Conservation (phyloP, 768 basidiomycete species). For the Paxillus involutus region DNA sequence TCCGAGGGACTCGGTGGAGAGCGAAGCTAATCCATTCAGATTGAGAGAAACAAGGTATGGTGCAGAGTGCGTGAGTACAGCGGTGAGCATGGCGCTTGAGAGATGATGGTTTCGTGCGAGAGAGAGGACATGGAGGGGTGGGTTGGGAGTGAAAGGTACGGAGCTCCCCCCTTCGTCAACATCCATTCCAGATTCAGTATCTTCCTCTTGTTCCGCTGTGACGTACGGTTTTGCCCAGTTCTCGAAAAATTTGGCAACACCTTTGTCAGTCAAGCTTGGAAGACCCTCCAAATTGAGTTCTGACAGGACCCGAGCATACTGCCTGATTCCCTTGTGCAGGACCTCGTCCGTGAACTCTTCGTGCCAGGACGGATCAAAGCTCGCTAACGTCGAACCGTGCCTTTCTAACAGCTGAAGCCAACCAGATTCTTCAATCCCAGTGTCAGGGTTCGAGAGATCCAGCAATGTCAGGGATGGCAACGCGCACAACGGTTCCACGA, state of each 20-base stretch:
- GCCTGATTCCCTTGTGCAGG: conserved; percentile 58
- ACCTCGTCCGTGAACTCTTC: conserved; percentile 56
- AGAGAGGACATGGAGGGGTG: conserved; percentile 53
- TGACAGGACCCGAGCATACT: conserved; percentile 45
- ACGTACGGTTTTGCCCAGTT: conserved; percentile 40
- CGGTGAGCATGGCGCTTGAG: conserved; percentile 50
- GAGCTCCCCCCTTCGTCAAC: conserved; percentile 5
- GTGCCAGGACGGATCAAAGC: conserved; percentile 75
- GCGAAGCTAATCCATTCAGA: conserved; percentile 77
- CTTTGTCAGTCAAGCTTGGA: conserved; percentile 65
- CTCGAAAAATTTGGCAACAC: conserved; percentile 68
- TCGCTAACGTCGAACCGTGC: conserved; percentile 54
- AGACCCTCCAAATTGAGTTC: conserved; percentile 56
- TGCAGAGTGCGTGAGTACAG: conserved; percentile 71
- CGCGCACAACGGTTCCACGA: conserved; percentile 49
- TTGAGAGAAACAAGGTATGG: conserved; percentile 54
- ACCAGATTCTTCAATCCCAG: conserved; percentile 55
- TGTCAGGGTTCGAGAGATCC: conserved; percentile 65
- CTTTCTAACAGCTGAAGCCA: conserved; percentile 53
- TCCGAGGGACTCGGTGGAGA: conserved; percentile 47
- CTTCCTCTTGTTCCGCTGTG: conserved; percentile 8
- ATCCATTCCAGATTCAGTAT: conserved; percentile 17
- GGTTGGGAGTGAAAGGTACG: conserved; percentile 31
- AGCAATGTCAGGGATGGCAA: conserved; percentile 48
- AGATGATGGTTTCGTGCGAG: conserved; percentile 63